phyloP scores from a whole-genome alignment of 139 green algal genomes.

The Chlorella sp. region DNA sequence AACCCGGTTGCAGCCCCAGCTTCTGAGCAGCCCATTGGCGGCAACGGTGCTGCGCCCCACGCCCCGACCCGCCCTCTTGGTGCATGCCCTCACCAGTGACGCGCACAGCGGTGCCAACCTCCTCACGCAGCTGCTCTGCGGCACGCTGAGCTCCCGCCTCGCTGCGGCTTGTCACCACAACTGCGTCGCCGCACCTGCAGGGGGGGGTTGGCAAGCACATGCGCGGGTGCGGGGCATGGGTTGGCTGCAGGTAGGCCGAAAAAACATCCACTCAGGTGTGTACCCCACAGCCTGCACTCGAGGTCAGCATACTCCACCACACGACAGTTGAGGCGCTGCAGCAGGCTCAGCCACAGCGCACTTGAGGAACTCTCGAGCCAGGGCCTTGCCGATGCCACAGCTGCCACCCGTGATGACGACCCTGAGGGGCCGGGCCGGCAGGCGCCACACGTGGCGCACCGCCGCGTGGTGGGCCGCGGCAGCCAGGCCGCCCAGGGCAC shows the following conservation, averaged over 20 bases:
- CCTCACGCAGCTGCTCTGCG: slow-evolving; percentile 48
- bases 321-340: neutral
- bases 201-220: too few relatives aligned
- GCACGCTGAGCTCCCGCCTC: slow-evolving; percentile 15
- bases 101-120: slow-evolving; percentile 9
- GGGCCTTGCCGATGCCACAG: slow-evolving; percentile 83
- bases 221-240: neutral
- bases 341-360: neutral
- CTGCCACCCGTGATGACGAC: slow-evolving; percentile 80
- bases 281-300: too few relatives aligned
- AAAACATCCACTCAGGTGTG: neutral
- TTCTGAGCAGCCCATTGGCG: too few relatives aligned
- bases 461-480: slow-evolving; percentile 47
- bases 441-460: slow-evolving; percentile 58
- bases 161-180: slow-evolving; percentile 77
- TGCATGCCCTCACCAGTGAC: slow-evolving; percentile 10
- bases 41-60: too few relatives aligned
- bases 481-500: neutral
- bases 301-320: too few relatives aligned
- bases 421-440: slow-evolving; percentile 55
- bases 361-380: slow-evolving; percentile 85
- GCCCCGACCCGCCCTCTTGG: too few relatives aligned
- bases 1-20: too few relatives aligned
- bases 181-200: slow-evolving; percentile 63
- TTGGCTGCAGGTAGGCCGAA: neutral